Conservation (phyloP, 2,329 filamentous ascomycete genomes). For the Fusarium odoratissimum region DNA sequence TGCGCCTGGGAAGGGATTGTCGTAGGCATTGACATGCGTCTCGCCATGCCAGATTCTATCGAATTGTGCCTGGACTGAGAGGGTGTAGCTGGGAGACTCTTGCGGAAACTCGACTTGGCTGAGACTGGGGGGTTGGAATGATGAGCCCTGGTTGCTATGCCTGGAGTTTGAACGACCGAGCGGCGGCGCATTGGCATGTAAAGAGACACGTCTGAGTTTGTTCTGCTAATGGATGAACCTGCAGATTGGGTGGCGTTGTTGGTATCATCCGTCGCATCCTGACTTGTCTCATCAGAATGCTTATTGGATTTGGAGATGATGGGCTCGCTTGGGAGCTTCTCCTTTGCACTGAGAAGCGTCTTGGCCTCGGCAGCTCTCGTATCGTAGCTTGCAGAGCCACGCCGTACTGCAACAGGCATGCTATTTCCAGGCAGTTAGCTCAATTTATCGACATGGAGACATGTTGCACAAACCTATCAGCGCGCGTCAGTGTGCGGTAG, state of each 20-base stretch:
- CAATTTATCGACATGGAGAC: conserved; percentile 18
- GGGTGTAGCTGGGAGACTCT: conserved; percentile 54
- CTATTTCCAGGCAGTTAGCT: conserved; percentile 35
- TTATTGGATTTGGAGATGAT: conserved; percentile 22
- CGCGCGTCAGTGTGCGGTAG: conserved; percentile 28
- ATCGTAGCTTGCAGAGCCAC: conserved; percentile 33
- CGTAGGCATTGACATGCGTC: conserved; percentile 51
- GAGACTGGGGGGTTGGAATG: conserved; percentile 37
- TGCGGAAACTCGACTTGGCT: conserved; percentile 50
- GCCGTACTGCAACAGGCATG: conserved; percentile 23
- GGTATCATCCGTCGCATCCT: conserved; percentile 40
- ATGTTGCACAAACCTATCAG: conserved; percentile 42
- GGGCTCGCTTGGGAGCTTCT: conserved; percentile 27
- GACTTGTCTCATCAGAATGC: conserved; percentile 23
- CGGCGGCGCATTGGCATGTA: conserved; percentile 61
- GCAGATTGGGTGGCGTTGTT: conserved; percentile 35
- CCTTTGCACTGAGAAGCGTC: conserved; percentile 24
- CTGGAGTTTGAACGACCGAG: conserved; percentile 61
- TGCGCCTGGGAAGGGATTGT: conserved; percentile 28
- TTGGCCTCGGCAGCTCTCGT: conserved; percentile 35
- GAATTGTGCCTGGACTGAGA: conserved; percentile 54
- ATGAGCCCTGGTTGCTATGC: conserved; percentile 59
- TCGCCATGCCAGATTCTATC: conserved; percentile 51
- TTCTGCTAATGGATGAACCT: conserved; percentile 37
- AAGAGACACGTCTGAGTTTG: conserved; percentile 61